Evolutionary conservation across 805 yeast species (phyloP), one percentile per base, ranked within the genome.

Genomic region (Schwanniomyces sp.): DNA sequence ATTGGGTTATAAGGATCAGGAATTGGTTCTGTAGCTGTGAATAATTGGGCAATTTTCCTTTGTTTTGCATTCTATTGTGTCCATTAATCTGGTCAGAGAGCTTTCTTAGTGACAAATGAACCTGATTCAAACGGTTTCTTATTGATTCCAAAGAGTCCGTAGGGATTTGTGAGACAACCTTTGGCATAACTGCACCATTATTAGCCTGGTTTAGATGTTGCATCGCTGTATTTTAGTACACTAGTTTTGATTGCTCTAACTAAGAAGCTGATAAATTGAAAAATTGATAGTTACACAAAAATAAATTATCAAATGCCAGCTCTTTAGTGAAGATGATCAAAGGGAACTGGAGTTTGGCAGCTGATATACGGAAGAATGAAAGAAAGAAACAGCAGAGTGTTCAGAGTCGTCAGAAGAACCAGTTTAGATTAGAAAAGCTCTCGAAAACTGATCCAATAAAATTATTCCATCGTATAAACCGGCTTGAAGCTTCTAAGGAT

Each of bases 1-100:
- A 70, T 62, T 94, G 98, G 12, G 96, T 87, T 28, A 91, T 64
- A 7, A 90, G 79, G 25, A 91, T 89, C 55, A 84, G 88, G 57
- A 90, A 81, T 64, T 92, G 98, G 51, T 85, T 84, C 58, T 88
- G 97, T 17, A 92, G 69, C 3, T 87, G 82, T 14, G 84, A 83
- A 80, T 78, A 80, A 39, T 67, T 67, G 14, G 66, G 82, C 11
- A 71, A 55, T 45, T 62, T 67, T 59, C 57, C 72, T 52, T 58
- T 65, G 36, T 64, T 64, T 9, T 69, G 74, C 46, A 69, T 62
- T 43, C 76, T 53, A 50, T 54, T 66, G 43, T 69, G 67, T 48
- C 64, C 62, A 50, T 63, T 67, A 21, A 64, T 63, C 52, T 69
- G 75, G 47, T 65, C 79, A 2, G 64, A 62, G 41, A 66, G 60